Evolutionary conservation across 2,329 filamentous ascomycete genomes (phyloP).

Genomic region (Coleophoma crateriformis): DNA sequence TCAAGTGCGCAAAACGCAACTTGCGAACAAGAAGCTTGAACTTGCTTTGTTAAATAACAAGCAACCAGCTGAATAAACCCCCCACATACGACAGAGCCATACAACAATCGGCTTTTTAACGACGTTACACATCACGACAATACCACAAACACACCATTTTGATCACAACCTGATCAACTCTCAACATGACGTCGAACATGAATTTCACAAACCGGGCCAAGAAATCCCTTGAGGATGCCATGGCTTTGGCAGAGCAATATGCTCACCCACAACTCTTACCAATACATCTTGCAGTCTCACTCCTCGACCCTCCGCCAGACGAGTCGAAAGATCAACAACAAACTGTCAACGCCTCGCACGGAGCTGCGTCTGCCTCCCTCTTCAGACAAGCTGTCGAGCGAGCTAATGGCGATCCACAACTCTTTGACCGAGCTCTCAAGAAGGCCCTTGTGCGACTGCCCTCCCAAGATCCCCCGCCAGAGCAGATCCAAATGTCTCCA

Average conservation of each 20-base stretch:
- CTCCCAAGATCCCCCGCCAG: slow-evolving; percentile 91
- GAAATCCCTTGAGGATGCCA: slow-evolving; percentile 84
- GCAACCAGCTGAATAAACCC: no score
- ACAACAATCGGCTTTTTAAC: no score
- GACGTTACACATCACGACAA: background rate
- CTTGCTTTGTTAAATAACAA: no score
- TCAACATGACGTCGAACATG: slow-evolving; percentile 62
- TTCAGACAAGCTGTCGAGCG: slow-evolving; percentile 93
- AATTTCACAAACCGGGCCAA: slow-evolving; percentile 92
- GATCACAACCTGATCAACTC: slow-evolving; percentile 17
- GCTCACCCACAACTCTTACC: slow-evolving; percentile 86
- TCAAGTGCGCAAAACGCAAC: background rate
- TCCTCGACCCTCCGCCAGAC: slow-evolving; percentile 71
- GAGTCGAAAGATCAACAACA: slow-evolving; percentile 75
- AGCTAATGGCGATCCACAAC: slow-evolving; percentile 86
- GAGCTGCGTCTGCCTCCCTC: slow-evolving; percentile 60
- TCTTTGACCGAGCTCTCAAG: slow-evolving; percentile 84
- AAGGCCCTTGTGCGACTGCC: slow-evolving; percentile 86
- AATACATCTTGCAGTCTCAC: slow-evolving; percentile 79
- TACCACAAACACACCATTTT: slow-evolving; percentile 4
- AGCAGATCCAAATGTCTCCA: slow-evolving; percentile 77
- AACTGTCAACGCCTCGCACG: slow-evolving; percentile 57
- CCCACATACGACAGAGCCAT: no score
- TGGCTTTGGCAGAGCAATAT: slow-evolving; percentile 83
- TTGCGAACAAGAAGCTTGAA: background rate